Evolutionary conservation across 2,329 filamentous ascomycete species (phyloP).

Genomic region (Aspergillus japonicus): DNA sequence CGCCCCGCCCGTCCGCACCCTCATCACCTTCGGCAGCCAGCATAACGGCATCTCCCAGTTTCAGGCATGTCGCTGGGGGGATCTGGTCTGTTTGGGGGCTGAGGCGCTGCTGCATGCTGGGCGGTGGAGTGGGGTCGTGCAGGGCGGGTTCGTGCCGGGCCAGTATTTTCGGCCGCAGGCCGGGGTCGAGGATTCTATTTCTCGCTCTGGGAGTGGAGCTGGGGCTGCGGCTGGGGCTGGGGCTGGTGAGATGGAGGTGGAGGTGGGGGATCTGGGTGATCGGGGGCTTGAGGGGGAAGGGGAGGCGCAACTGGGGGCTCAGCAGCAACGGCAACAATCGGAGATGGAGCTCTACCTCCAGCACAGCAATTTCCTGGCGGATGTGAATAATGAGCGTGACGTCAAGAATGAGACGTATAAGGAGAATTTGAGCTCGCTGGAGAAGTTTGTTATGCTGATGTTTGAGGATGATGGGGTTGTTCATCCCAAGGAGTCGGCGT

Average conservation of each 20-base stretch:
- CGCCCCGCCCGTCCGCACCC: slow-evolving; percentile 67
- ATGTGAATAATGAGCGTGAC: slow-evolving; percentile 88
- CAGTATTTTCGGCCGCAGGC: slow-evolving; percentile 84
- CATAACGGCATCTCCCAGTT: slow-evolving; percentile 91
- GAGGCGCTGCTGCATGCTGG: slow-evolving; percentile 75
- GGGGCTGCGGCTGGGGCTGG: no score
- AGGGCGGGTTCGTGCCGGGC: slow-evolving; percentile 79
- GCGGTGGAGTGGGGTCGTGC: slow-evolving; percentile 76
- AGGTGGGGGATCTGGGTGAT: no score
- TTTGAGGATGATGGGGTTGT: slow-evolving; percentile 85
- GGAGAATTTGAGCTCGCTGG: slow-evolving; percentile 65
- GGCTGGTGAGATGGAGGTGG: no score
- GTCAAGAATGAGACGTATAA: slow-evolving; percentile 74
- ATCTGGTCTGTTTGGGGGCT: slow-evolving; percentile 79
- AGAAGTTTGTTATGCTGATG: slow-evolving; percentile 83
- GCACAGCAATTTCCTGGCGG: slow-evolving; percentile 82
- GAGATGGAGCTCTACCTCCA: slow-evolving; percentile 73
- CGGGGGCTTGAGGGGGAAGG: neutral
- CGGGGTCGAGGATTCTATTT: neutral
- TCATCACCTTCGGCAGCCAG: slow-evolving; percentile 86
- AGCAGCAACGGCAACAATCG: neutral
- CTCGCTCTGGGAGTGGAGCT: no score
- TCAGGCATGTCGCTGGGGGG: slow-evolving; percentile 65
- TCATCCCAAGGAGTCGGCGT: slow-evolving; percentile 84
- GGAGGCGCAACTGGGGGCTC: neutral